phyloP scores from a whole-genome alignment of 345 rosid species.

The Geranium rotundifolium region DNA sequence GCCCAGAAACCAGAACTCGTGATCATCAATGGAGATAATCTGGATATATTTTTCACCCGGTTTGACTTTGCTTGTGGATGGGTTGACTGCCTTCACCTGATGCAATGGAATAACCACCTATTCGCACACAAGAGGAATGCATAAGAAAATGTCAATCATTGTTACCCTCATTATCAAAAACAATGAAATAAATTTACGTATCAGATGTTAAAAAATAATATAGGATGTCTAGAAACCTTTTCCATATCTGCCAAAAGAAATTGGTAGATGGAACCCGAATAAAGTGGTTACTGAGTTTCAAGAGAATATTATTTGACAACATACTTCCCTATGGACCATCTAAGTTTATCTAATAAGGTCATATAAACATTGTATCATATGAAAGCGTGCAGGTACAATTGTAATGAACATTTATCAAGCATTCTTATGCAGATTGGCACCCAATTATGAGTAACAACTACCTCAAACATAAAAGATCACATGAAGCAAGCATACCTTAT shows the following conservation, averaged over 20 bases:
- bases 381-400: too few relatives aligned
- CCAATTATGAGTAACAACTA: neutral
- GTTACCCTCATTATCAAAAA: neutral
- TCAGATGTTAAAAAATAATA: too few relatives aligned
- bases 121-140: neutral
- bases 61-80: slow-evolving; percentile 68
- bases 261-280: too few relatives aligned
- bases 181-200: too few relatives aligned
- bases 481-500: slow-evolving; percentile 45
- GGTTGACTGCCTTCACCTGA: slow-evolving; percentile 66
- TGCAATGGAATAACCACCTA: slow-evolving; percentile 64
- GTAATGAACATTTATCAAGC: too few relatives aligned
- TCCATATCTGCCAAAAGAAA: too few relatives aligned
- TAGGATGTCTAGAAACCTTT: too few relatives aligned
- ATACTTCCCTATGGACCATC: too few relatives aligned
- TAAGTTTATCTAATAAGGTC: too few relatives aligned
- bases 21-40: slow-evolving; percentile 66
- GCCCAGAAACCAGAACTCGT: slow-evolving; percentile 92
- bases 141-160: slow-evolving; percentile 1
- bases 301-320: too few relatives aligned
- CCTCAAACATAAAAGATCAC: neutral
- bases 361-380: too few relatives aligned
- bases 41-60: slow-evolving; percentile 73
- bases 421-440: neutral
- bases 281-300: too few relatives aligned